Evolutionary conservation across 371 early-diverging fungal species (phyloP).

Genomic region (Haplosporangium sp.): DNA sequence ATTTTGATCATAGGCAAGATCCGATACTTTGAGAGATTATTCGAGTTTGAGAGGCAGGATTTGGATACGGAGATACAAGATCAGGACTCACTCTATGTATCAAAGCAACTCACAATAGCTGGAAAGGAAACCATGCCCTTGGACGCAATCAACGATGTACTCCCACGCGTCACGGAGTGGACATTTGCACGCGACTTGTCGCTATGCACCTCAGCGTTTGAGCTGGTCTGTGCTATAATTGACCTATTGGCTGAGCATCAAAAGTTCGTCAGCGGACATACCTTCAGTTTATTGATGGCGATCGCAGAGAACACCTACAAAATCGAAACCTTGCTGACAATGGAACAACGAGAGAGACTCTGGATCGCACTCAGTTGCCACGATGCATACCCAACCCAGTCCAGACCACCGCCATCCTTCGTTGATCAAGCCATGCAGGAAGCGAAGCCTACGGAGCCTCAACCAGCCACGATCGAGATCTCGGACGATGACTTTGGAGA

Average conservation of each 20-base stretch:
- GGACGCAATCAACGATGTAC: slow-evolving; percentile 29
- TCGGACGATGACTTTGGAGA: slow-evolving; percentile 58
- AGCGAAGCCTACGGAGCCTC: neutral
- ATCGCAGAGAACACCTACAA: slow-evolving; percentile 31
- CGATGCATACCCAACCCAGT: slow-evolving; percentile 12
- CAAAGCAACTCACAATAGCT: neutral
- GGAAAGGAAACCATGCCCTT: slow-evolving; percentile 48
- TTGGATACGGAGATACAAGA: slow-evolving; percentile 22
- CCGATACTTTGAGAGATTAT: slow-evolving; percentile 40
- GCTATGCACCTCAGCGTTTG: slow-evolving; percentile 30
- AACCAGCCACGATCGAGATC: slow-evolving; percentile 26
- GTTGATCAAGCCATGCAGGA: neutral
- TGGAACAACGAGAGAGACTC: slow-evolving; percentile 33
- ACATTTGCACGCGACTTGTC: slow-evolving; percentile 42
- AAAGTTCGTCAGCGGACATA: slow-evolving; percentile 13
- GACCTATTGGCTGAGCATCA: slow-evolving; percentile 43
- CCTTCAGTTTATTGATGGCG: slow-evolving; percentile 9
- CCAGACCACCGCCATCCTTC: neutral
- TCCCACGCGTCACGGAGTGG: slow-evolving; percentile 37
- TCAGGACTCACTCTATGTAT: slow-evolving; percentile 16
- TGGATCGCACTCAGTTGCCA: slow-evolving; percentile 45
- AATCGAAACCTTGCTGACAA: slow-evolving; percentile 26
- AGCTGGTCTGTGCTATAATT: slow-evolving; percentile 41
- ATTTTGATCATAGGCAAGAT: slow-evolving; percentile 48
- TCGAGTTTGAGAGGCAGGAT: slow-evolving; percentile 48